phyloP scores from a whole-genome alignment of 2,329 filamentous ascomycete species.

The Coniochaeta sp. region DNA sequence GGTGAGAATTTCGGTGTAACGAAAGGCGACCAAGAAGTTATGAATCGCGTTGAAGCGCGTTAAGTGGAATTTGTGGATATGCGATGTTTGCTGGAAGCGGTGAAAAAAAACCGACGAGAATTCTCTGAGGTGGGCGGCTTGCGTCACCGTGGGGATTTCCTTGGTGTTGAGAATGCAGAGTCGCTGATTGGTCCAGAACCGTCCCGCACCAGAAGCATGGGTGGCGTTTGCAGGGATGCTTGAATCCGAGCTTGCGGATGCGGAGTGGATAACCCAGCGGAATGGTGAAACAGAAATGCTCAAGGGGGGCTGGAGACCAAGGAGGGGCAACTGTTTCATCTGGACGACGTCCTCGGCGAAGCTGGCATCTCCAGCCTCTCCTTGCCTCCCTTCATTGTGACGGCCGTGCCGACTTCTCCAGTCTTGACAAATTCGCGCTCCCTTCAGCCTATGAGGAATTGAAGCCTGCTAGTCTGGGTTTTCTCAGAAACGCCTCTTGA shows the following conservation, averaged over 20 bases:
- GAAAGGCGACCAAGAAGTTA: background rate
- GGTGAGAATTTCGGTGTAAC: background rate
- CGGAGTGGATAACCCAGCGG: background rate
- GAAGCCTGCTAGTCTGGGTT: background rate
- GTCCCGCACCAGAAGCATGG: background rate
- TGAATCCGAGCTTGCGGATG: background rate
- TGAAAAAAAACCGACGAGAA: background rate
- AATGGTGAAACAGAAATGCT: constrained; percentile 1
- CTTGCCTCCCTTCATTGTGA: background rate
- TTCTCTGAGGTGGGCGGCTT: background rate
- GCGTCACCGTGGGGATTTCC: background rate
- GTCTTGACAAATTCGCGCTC: background rate
- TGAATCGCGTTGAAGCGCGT: background rate
- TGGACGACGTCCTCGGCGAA: background rate
- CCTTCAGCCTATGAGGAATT: background rate
- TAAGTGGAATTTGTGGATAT: background rate
- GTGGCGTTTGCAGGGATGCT: background rate
- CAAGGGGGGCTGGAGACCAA: background rate
- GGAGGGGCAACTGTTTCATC: background rate
- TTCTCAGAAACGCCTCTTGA: background rate
- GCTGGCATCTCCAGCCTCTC: background rate
- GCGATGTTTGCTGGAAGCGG: background rate
- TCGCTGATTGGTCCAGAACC: background rate
- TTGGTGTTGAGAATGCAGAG: background rate
- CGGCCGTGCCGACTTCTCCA: background rate